Conservation (phyloP, 2,329 filamentous ascomycete species). For the Akanthomyces dipterigenus region DNA sequence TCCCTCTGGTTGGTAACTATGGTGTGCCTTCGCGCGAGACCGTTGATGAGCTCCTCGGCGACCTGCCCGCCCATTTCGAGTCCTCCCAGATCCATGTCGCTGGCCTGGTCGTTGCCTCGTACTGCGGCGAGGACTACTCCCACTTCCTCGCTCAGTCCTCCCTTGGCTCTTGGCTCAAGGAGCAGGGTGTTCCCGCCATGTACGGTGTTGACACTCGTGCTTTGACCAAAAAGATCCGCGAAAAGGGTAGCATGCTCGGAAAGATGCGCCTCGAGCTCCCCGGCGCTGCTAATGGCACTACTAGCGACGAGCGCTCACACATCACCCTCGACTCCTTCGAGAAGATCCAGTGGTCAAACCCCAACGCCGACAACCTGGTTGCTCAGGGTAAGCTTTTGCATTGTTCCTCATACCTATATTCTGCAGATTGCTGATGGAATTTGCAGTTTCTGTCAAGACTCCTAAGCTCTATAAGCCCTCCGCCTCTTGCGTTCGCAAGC, state of each 20-base stretch:
- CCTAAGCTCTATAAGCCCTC: conserved; percentile 81
- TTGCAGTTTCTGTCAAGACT: conserved; percentile 75
- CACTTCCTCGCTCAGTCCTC: conserved; percentile 90
- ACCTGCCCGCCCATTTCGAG: conserved; percentile 90
- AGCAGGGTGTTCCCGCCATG: conserved; percentile 88
- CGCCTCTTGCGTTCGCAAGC: conserved; percentile 64
- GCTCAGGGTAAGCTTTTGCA: conserved; percentile 69
- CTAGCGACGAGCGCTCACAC: conserved; percentile 18
- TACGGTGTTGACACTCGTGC: conserved; percentile 91
- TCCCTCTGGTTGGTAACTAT: conserved; percentile 94
- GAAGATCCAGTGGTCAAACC: conserved; percentile 79
- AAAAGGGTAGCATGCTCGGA: conserved; percentile 94
- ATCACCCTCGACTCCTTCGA: conserved; percentile 54
- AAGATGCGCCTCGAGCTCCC: conserved; percentile 68
- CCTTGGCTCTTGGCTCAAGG: conserved; percentile 90
- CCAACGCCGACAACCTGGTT: conserved; percentile 88
- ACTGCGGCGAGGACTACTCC: conserved; percentile 91
- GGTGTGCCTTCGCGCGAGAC: conserved; percentile 84
- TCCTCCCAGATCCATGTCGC: conserved; percentile 88
- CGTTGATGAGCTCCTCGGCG: conserved; percentile 75
- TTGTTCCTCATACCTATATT: conserved; percentile 10
- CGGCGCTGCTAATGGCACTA: conserved; percentile 35
- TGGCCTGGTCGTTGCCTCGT: conserved; percentile 82
- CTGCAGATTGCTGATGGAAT: conserved; percentile 31
- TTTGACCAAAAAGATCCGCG: conserved; percentile 87